Evolutionary conservation across 1,284 basidiomycete genomes (phyloP).

Genomic region (Rhodotorula sp.): DNA sequence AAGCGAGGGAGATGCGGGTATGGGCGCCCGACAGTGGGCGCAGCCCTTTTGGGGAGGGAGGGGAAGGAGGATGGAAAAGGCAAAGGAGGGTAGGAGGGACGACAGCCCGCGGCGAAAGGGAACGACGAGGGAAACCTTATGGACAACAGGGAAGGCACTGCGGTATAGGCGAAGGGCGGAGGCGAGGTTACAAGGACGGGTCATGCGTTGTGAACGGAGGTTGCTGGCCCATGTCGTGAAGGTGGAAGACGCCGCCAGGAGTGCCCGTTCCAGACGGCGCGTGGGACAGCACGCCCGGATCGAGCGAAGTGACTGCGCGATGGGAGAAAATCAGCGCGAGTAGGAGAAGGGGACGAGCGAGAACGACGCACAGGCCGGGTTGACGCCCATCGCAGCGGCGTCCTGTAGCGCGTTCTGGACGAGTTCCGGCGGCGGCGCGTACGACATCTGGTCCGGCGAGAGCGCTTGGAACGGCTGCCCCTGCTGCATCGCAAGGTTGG

Average conservation of each 20-base stretch:
- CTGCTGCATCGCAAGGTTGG: slow-evolving; percentile 9
- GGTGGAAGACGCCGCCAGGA: slow-evolving; percentile 21
- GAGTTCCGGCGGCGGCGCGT: slow-evolving; percentile 31
- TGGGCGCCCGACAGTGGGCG: neutral
- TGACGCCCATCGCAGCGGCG: slow-evolving; percentile 11
- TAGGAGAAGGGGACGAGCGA: neutral
- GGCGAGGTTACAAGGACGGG: slow-evolving; percentile 14
- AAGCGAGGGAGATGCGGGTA: neutral
- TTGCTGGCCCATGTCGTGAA: slow-evolving; percentile 30
- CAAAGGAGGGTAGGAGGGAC: neutral
- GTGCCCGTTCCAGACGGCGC: slow-evolving; percentile 12
- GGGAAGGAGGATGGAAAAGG: neutral
- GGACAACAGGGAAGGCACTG: neutral
- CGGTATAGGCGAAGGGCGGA: neutral
- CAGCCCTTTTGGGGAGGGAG: neutral
- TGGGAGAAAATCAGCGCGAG: neutral
- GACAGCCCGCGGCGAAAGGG: neutral
- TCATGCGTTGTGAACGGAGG: slow-evolving; percentile 21
- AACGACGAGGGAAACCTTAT: neutral
- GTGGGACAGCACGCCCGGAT: slow-evolving; percentile 11
- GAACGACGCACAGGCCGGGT: slow-evolving; percentile 19
- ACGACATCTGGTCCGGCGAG: slow-evolving; percentile 28
- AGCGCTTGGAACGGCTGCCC: slow-evolving; percentile 9
- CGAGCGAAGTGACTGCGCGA: slow-evolving; percentile 15
- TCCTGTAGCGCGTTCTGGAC: slow-evolving; percentile 32